These are phyloP conservation scores for Pyrenochaeta sp. DNA, from an alignment of 2,329 filamentous ascomycete genomes.

Conservation along the genomic window DNA sequence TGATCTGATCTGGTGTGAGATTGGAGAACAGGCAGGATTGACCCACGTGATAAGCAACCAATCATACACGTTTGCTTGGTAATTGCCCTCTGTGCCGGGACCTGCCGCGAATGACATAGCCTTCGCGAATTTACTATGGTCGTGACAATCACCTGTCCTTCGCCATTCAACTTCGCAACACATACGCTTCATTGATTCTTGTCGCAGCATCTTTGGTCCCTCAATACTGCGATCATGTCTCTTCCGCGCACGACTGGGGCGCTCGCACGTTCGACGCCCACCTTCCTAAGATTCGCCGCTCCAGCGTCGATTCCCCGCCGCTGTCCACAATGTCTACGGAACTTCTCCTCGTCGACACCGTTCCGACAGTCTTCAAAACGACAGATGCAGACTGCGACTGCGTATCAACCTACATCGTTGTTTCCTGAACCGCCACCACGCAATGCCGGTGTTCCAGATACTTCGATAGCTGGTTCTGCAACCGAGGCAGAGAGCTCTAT, in stretches of 20 bases:
- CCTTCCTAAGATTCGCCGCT: conserved; percentile 38
- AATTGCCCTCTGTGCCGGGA: conserved; percentile 21
- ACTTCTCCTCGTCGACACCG: conserved; percentile 53
- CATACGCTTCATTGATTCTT: neutral
- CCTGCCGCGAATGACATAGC: conserved; percentile 35
- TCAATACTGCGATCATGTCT: conserved; percentile 36
- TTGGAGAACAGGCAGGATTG: neutral
- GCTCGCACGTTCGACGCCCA: conserved; percentile 33
- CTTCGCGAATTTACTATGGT: conserved; percentile 21
- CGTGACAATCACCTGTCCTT: conserved; percentile 21
- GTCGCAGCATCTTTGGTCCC: conserved; percentile 3
- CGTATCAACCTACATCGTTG: conserved; percentile 69
- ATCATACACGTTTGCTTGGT: conserved; percentile 23
- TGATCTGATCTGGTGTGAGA: neutral
- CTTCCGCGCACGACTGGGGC: conserved; percentile 35
- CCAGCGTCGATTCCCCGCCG: conserved; percentile 30
- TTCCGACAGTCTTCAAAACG: conserved; percentile 47
- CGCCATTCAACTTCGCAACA: conserved; percentile 9
- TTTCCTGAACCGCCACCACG: conserved; percentile 65
- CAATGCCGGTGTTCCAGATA: conserved; percentile 66
- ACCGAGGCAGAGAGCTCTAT: conserved; percentile 59
- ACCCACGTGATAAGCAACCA: conserved; percentile 6
- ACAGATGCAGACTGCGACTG: conserved; percentile 70
- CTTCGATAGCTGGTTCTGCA: conserved; percentile 65
- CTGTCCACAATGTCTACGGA: conserved; percentile 57